Base-by-base conservation (phyloP, 2,329 filamentous ascomycete genomes). In the Hymenoscyphus occultus region DNA sequence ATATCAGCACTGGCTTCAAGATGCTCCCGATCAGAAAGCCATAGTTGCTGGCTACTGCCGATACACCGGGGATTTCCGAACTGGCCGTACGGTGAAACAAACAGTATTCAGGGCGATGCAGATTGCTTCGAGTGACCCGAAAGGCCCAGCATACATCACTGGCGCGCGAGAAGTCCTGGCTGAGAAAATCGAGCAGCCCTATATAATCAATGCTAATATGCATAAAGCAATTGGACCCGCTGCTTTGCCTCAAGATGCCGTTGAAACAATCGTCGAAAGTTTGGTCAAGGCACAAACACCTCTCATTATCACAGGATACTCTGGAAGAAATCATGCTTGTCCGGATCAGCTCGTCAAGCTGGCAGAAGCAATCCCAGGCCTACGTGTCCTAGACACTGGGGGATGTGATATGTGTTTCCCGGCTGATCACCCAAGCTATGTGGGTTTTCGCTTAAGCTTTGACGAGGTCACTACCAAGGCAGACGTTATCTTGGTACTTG, bases 1-100 rank as follows among this genome's bases (percentile, higher is more conserved):
- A 74, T 91, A 90, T 72, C 90, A 90, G 70, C 88, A 91, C 71
- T 92, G 88, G 87, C 87, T 91, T 32, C 89, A 91, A 71, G 89
- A 92, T 74, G 85, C 90, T 4, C 88, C 86, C 0, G 88, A 91
- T 71, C 89, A 92, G 75, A 89, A 89, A 73, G 82, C 85, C 70
- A 90, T 91, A 57, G 82, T 91, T 13, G 78, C 82, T 0, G 88
- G 91, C 74, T 91, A 91, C 72, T 91, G 89, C 72, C 81, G 89
- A 22, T 91, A 90, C 68, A 81, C 84, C 0, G 87, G 82, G 2
- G 89, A 91, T 75, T 85, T 91, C 74, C 89, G 88, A 74, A 84
- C 84, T 1, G 88, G 88, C 1, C 83, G 83, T 73, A 91, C 91
- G 69, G 82, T 91, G 64, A 91, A 91, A 77, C 88, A 91, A 77